Percentiles rank a stretch among this genome's conserved stretches.
Conservation (phyloP, 2,329 filamentous ascomycete genomes). For the Colletotrichum somersetense region DNA sequence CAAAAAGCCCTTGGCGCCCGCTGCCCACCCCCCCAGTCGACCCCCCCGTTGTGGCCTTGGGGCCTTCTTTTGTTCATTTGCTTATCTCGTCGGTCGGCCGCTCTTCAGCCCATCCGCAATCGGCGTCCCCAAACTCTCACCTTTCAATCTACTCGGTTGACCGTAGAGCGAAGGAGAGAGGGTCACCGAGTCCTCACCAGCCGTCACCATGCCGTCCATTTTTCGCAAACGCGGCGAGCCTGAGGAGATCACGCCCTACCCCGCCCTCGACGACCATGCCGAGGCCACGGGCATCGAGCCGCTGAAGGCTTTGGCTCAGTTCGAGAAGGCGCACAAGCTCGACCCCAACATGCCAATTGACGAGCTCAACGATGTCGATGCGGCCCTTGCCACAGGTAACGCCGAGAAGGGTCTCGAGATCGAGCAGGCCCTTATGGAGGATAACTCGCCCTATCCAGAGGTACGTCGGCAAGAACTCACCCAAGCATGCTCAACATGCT, state of each 20-base stretch:
- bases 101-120: conserved; percentile 39
- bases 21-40: conserved; percentile 25
- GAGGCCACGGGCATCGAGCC: conserved; percentile 57
- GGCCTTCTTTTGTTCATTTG: conserved; percentile 36
- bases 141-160: conserved; percentile 36
- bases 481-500: neutral
- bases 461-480: conserved; percentile 52
- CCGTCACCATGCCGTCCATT: conserved; percentile 52
- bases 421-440: conserved; percentile 70
- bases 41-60: conserved; percentile 32
- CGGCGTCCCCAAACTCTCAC: conserved; percentile 30
- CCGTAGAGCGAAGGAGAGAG: conserved; percentile 40
- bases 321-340: conserved; percentile 72
- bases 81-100: conserved; percentile 34
- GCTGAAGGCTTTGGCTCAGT: conserved; percentile 64
- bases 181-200: conserved; percentile 7
- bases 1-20: conserved; percentile 40
- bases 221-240: conserved; percentile 62
- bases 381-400: conserved; percentile 66
- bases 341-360: conserved; percentile 76
- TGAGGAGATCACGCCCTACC: conserved; percentile 59
- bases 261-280: conserved; percentile 54
- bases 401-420: conserved; percentile 68
- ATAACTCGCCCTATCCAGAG: conserved; percentile 77
- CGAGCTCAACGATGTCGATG: conserved; percentile 70